Conservation (phyloP, 2,329 filamentous ascomycete genomes). For the Domatiomyces globalis region DNA sequence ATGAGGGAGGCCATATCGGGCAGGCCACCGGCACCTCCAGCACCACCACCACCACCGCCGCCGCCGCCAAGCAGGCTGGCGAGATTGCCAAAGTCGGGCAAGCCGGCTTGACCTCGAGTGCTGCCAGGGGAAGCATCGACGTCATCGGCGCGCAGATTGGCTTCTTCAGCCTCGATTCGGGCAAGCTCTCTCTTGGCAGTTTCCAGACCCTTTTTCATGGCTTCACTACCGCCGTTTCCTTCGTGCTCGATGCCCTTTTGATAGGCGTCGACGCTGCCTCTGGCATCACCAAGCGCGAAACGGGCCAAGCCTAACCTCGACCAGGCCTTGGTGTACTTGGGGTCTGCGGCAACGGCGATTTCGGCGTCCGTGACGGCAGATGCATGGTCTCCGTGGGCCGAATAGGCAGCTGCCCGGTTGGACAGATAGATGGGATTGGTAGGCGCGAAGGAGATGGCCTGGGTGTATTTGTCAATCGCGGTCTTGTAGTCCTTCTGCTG, state of each 20-base stretch:
- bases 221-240: slow-evolving; percentile 83
- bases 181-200: slow-evolving; percentile 79
- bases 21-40: slow-evolving; percentile 53
- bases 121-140: slow-evolving; percentile 37
- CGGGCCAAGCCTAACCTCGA: slow-evolving; percentile 78
- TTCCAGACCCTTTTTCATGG: slow-evolving; percentile 95
- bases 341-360: slow-evolving; percentile 73
- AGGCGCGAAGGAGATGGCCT: slow-evolving; percentile 68
- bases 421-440: slow-evolving; percentile 92
- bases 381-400: slow-evolving; percentile 67
- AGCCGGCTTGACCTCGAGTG: slow-evolving; percentile 39
- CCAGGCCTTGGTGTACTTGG: slow-evolving; percentile 95
- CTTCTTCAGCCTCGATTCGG: slow-evolving; percentile 51
- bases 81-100: slow-evolving; percentile 57
- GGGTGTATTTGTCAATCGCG: slow-evolving; percentile 76
- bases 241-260: slow-evolving; percentile 83
- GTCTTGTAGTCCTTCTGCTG: slow-evolving; percentile 73
- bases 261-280: slow-evolving; percentile 90
- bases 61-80: slow-evolving; percentile 55
- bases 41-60: slow-evolving; percentile 46
- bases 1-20: slow-evolving; percentile 77
- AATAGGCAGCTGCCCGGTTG: slow-evolving; percentile 91
- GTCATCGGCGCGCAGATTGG: slow-evolving; percentile 36
- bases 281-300: slow-evolving; percentile 81
- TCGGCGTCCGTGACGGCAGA: slow-evolving; percentile 79